Evolutionary conservation across 2,329 filamentous ascomycete genomes (phyloP).

Genomic region (Cordyceps fumosorosea): DNA sequence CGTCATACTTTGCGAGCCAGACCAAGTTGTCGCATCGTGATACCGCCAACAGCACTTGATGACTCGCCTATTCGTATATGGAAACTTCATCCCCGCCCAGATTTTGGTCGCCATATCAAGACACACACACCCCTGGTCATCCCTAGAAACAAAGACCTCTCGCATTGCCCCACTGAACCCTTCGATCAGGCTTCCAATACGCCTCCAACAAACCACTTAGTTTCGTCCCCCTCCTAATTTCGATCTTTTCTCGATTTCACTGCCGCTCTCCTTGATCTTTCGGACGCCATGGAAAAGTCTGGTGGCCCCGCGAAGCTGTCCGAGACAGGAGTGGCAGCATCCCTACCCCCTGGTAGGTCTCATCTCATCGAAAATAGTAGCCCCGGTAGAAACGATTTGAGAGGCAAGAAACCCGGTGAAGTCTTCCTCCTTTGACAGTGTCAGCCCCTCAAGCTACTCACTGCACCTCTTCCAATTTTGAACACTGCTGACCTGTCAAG

Average conservation of each 20-base stretch:
- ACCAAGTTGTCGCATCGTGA: too few relatives aligned
- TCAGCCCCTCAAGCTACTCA: too few relatives aligned
- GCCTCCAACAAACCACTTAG: not conserved
- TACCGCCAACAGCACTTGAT: not conserved
- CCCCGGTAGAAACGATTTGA: not conserved
- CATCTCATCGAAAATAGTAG: too few relatives aligned
- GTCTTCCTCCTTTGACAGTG: too few relatives aligned
- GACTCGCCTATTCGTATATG: not conserved
- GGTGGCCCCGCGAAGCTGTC: not conserved
- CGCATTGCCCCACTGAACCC: not conserved
- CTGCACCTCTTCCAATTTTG: too few relatives aligned
- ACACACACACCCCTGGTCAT: not conserved
- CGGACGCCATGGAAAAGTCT: not conserved
- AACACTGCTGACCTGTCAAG: not conserved
- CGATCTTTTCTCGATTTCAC: not conserved
- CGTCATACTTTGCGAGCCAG: too few relatives aligned
- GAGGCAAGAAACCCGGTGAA: not conserved
- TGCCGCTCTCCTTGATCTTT: not conserved
- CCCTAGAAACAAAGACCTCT: not conserved
- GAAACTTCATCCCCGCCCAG: not conserved
- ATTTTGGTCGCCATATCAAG: not conserved
- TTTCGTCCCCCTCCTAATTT: not conserved
- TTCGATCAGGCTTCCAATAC: not conserved
- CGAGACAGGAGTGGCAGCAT: not conserved
- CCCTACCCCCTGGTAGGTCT: not conserved